Evolutionary conservation across 2,329 filamentous ascomycete species (phyloP), one percentile per base, ranked within the genome.

Genomic region (Trichoderma oligosporum): DNA sequence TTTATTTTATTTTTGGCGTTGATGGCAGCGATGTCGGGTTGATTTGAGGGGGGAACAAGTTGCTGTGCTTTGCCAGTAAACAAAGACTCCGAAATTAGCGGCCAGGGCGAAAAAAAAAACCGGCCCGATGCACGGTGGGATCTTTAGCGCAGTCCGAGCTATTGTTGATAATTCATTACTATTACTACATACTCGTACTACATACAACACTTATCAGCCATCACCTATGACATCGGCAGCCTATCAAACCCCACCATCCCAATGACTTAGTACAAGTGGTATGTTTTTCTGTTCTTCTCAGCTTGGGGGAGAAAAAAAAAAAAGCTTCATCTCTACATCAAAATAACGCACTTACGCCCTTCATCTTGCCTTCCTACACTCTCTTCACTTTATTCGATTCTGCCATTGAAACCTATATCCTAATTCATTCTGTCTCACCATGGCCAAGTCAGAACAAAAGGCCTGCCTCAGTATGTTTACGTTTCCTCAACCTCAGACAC

Each of bases 401-500:
- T 45, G 25, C 39, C 31, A 52, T 51, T 56, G 46, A 49, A n/a
- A n/a, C 52, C 25, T 6, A 24, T 14, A 36, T 29, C 27, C 39
- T 11, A 18, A 9, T 14, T 35, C 16, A 18, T 42, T 42, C 38
- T 42, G 58, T 59, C 58, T 64, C 70, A 72, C 66, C 67, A 81
- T 80, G 77, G 74, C 78, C 70, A 77, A 77, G 67, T 77, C 80
- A 67, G 78, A 80, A 62, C 81, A 83, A 56, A 83, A 83, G 71
- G 81, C 81, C 67, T 83, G 81, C 73, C 78, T 84, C 71, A 83
- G 80, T 83, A 82, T 71, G 80, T 82, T 72, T 62, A 67, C 67
- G 65, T 63, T 64, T 63, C 68, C 68, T 67, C 62, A 62, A 60
- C 58, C 64, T 65, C 53, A 56, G 52, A 53, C 62, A 61, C 61